These are phyloP conservation scores for Trametes cubensis DNA, from an alignment of 768 basidiomycete genomes.

Conservation along the genomic window DNA sequence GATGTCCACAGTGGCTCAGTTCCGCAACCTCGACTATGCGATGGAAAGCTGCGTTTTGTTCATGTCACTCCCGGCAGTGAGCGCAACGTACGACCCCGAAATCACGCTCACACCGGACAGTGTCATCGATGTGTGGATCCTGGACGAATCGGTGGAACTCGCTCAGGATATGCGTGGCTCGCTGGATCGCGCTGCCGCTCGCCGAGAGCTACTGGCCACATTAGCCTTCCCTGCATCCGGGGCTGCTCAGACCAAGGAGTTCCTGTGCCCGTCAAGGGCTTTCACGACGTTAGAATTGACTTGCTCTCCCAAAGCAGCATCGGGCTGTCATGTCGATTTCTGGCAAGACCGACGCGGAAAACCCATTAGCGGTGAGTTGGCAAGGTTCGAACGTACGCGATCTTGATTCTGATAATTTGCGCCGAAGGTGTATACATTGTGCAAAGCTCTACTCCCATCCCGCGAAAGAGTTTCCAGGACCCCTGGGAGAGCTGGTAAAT, in stretches of 20 bases:
- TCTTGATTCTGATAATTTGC: no score
- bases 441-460: no score
- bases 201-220: constrained; percentile 17
- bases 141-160: constrained; percentile 14
- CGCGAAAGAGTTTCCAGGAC: no score
- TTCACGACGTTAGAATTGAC: constrained; percentile 20
- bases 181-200: constrained; percentile 8
- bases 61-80: constrained; percentile 2
- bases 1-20: constrained; percentile 20
- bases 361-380: constrained; percentile 12
- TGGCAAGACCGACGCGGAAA: constrained; percentile 18
- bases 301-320: background rate
- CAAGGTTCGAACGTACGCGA: no score
- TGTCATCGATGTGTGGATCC: constrained; percentile 21
- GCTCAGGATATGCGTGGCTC: constrained; percentile 10
- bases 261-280: constrained; percentile 15
- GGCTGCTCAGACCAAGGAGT: constrained; percentile 4
- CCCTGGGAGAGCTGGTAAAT: no score
- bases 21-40: constrained; percentile 25
- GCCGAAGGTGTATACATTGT: background rate
- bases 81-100: constrained; percentile 3
- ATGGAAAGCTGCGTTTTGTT: constrained; percentile 24
- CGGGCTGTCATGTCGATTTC: constrained; percentile 17
- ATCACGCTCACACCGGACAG: background rate
- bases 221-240: constrained; percentile 1